These are phyloP conservation scores for Tuber calosporum DNA, from an alignment of 495 filamentous ascomycete species.

Conservation along the genomic window DNA sequence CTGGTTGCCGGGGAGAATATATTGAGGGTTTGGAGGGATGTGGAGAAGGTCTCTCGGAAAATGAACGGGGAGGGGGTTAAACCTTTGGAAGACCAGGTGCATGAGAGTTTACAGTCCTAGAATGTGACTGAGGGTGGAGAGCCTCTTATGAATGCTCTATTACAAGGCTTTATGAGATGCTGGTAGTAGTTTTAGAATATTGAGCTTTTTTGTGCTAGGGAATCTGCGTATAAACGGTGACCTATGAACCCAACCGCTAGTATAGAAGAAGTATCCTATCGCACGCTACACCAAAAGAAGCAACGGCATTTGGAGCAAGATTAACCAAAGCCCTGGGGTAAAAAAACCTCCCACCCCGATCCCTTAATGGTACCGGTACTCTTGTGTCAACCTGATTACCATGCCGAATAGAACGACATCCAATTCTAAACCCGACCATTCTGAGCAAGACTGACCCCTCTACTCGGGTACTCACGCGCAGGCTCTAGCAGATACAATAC, in stretches of 20 bases:
- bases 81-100: constrained; percentile 57
- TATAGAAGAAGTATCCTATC: not conserved
- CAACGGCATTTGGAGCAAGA: not conserved
- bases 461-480: not conserved
- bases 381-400: not conserved
- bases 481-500: not conserved
- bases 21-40: constrained; percentile 67
- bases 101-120: not conserved
- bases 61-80: constrained; percentile 55
- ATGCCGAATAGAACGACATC: not conserved
- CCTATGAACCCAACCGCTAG: not conserved
- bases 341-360: not conserved
- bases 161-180: not conserved
- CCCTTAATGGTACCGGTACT: not conserved
- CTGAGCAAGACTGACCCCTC: not conserved
- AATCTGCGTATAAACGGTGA: not conserved
- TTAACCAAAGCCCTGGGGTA: not conserved
- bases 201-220: not conserved
- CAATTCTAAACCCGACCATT: not conserved
- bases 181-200: not conserved
- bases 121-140: not conserved
- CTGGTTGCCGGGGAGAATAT: constrained; percentile 69
- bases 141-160: not conserved
- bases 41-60: constrained; percentile 56
- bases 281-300: not conserved